Evolutionary conservation across 306 rosid species (phyloP).

Genomic region (Potentilla sterilis): DNA sequence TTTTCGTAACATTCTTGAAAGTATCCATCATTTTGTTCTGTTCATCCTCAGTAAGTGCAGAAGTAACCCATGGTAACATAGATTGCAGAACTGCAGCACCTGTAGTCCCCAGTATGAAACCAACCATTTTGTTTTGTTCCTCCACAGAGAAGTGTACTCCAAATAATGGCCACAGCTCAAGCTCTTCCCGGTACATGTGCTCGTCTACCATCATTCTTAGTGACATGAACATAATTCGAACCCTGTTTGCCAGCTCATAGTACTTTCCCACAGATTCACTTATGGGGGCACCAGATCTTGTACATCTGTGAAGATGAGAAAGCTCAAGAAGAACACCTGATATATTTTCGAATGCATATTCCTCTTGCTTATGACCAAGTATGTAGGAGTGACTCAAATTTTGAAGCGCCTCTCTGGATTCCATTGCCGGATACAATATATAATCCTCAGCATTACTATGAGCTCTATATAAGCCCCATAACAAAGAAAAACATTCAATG

Average conservation of each 20-base stretch:
- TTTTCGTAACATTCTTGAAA: slow-evolving; percentile 78
- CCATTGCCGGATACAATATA: slow-evolving; percentile 87
- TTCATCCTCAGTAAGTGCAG: slow-evolving; percentile 79
- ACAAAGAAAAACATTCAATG: slow-evolving; percentile 74
- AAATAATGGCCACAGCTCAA: slow-evolving; percentile 82
- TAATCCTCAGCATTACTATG: slow-evolving; percentile 94
- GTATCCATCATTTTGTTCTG: slow-evolving; percentile 71
- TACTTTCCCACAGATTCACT: slow-evolving; percentile 52
- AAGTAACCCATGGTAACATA: slow-evolving; percentile 86
- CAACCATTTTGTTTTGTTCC: slow-evolving; percentile 81
- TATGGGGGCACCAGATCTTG: slow-evolving; percentile 29
- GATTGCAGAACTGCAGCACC: slow-evolving; percentile 84
- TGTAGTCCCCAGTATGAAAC: slow-evolving; percentile 82
- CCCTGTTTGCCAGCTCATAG: slow-evolving; percentile 69
- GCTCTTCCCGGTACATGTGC: slow-evolving; percentile 78
- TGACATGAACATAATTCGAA: slow-evolving; percentile 79
- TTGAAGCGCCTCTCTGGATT: slow-evolving; percentile 84
- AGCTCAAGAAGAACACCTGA: slow-evolving; percentile 77
- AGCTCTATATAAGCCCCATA: slow-evolving; percentile 93
- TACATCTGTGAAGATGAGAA: slow-evolving; percentile 56
- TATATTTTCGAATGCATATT: slow-evolving; percentile 77
- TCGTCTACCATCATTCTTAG: slow-evolving; percentile 70
- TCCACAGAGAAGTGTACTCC: slow-evolving; percentile 75
- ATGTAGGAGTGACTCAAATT: slow-evolving; percentile 84
- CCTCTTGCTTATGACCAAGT: slow-evolving; percentile 86